Percentiles rank a stretch among this genome's conserved stretches.
Evolutionary conservation across 163 green algal species (phyloP).

Genomic region (Smithsoniella earleae): DNA sequence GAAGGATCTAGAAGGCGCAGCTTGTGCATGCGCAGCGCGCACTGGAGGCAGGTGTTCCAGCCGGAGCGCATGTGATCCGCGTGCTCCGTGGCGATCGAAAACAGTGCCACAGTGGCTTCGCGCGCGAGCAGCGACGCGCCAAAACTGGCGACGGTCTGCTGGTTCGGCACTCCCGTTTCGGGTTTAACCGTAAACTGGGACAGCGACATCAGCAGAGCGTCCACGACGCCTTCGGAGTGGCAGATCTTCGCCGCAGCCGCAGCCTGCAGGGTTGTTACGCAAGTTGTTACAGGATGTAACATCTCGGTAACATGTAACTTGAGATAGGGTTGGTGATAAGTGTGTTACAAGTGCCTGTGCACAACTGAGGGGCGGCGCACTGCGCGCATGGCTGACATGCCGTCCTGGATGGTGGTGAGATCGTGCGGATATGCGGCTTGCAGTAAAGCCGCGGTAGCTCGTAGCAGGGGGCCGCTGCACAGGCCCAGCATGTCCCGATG

Average conservation of each 20-base stretch:
- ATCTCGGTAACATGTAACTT: too few species aligned
- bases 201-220: constrained; percentile 8
- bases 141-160: background rate
- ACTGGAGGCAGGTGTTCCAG: constrained; percentile 1
- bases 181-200: background rate
- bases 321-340: too few species aligned
- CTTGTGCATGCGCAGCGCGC: constrained; percentile 10
- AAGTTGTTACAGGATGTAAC: too few species aligned
- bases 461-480: constrained; percentile 7
- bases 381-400: constrained; percentile 14
- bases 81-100: constrained; percentile 10
- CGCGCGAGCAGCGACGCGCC: constrained; percentile 3
- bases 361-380: too few species aligned
- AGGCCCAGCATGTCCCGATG: constrained; percentile 21
- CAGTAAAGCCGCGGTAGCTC: background rate
- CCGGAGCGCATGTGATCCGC: constrained; percentile 11
- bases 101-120: constrained; percentile 9
- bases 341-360: too few species aligned
- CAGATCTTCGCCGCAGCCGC: background rate
- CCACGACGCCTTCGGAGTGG: background rate
- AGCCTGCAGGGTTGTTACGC: constrained; percentile 4
- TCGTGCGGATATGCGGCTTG: background rate
- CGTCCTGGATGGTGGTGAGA: background rate
- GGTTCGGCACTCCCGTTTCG: background rate
- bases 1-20: background rate